Percentiles rank a stretch among this genome's conserved stretches.
Evolutionary conservation across 768 basidiomycete genomes (phyloP).

Genomic region (Galerina sulciceps): DNA sequence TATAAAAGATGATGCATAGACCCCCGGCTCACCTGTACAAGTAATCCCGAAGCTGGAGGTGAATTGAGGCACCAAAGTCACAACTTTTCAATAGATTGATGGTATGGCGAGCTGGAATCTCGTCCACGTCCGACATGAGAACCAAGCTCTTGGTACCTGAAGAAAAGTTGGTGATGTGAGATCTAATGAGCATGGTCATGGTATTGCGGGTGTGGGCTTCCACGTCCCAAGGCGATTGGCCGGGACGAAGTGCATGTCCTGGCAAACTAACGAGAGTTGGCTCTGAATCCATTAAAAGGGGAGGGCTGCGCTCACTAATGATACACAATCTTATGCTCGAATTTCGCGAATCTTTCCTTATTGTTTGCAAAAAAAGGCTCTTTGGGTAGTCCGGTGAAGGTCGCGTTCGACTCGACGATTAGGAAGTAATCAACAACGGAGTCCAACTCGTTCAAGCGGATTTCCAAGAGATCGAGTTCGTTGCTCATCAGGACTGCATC

Average conservation of each 20-base stretch:
- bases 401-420: slow-evolving; percentile 63
- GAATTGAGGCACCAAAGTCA: slow-evolving; percentile 55
- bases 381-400: slow-evolving; percentile 65
- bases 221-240: slow-evolving; percentile 52
- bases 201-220: slow-evolving; percentile 51
- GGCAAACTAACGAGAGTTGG: slow-evolving; percentile 38
- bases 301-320: slow-evolving; percentile 37
- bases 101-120: slow-evolving; percentile 59
- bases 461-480: slow-evolving; percentile 66
- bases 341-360: slow-evolving; percentile 49
- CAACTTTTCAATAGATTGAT: slow-evolving; percentile 55
- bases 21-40: slow-evolving; percentile 53
- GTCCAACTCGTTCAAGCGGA: slow-evolving; percentile 64
- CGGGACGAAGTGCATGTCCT: slow-evolving; percentile 43
- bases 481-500: slow-evolving; percentile 68
- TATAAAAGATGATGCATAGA: background rate
- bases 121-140: slow-evolving; percentile 67
- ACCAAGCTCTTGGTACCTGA: slow-evolving; percentile 44
- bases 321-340: slow-evolving; percentile 58
- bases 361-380: slow-evolving; percentile 52
- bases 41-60: slow-evolving; percentile 64
- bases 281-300: background rate
- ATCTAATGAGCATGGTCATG: slow-evolving; percentile 51
- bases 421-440: slow-evolving; percentile 61
- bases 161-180: slow-evolving; percentile 36